Evolutionary conservation across 345 rosid species (phyloP).

Genomic region (Mangifera indica): DNA sequence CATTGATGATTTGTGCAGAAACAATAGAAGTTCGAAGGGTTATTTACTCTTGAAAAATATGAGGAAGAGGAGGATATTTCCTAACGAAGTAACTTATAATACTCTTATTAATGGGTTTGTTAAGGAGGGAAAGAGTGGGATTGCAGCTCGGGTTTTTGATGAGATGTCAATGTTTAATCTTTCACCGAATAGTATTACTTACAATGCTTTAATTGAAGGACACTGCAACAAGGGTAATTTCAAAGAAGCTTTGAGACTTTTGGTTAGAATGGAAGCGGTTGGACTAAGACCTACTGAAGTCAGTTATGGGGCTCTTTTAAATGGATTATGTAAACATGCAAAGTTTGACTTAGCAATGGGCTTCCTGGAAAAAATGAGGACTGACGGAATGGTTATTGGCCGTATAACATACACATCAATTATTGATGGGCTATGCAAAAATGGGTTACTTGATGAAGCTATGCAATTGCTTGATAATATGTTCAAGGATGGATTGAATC

Average conservation of each 20-base stretch:
- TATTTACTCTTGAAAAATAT: constrained; percentile 73
- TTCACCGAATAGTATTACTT: constrained; percentile 57
- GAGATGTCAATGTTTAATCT: constrained; percentile 66
- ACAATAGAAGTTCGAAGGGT: constrained; percentile 68
- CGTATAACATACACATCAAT: constrained; percentile 60
- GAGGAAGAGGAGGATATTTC: constrained; percentile 64
- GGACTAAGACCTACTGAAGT: constrained; percentile 59
- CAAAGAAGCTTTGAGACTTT: constrained; percentile 60
- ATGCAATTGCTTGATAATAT: constrained; percentile 50
- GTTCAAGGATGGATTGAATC: constrained; percentile 55
- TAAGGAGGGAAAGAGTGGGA: constrained; percentile 60
- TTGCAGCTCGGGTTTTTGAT: constrained; percentile 56
- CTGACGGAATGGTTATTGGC: constrained; percentile 47
- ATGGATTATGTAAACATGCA: constrained; percentile 64
- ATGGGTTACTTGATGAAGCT: constrained; percentile 59
- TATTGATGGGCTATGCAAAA: constrained; percentile 75
- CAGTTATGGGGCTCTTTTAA: constrained; percentile 67
- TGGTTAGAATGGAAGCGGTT: constrained; percentile 53
- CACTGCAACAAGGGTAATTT: constrained; percentile 47
- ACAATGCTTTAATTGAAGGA: constrained; percentile 69
- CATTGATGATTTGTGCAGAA: constrained; percentile 71
- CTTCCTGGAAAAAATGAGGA: constrained; percentile 67
- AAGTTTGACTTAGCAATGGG: constrained; percentile 57
- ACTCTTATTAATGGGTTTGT: constrained; percentile 71
- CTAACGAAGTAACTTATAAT: constrained; percentile 74